Evolutionary conservation across 495 filamentous ascomycete species (phyloP).

Genomic region (Lepidopterella palustris): DNA sequence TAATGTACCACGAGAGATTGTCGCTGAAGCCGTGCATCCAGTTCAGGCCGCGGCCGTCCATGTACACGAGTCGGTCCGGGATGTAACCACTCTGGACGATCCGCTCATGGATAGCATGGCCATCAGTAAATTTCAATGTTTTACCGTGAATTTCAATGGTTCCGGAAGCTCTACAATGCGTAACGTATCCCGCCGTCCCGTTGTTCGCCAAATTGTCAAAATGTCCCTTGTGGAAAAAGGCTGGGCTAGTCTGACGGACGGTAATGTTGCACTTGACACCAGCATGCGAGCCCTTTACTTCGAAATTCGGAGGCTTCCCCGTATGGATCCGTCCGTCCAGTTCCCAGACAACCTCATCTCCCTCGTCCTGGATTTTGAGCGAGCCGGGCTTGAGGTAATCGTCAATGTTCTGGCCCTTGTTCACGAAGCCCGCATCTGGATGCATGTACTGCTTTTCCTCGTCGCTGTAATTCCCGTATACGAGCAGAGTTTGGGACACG

Average conservation of each 20-base stretch:
- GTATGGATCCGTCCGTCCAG: neutral
- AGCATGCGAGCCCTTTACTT: neutral
- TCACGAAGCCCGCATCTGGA: neutral
- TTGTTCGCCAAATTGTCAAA: neutral
- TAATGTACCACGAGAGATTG: neutral
- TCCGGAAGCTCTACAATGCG: neutral
- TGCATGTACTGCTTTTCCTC: neutral
- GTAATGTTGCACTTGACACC: neutral
- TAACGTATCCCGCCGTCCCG: neutral
- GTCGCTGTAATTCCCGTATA: neutral
- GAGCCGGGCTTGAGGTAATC: neutral
- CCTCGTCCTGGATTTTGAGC: neutral
- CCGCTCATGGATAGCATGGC: neutral
- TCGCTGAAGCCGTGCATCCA: neutral
- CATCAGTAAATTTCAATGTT: neutral
- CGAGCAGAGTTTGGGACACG: neutral
- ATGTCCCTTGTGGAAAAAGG: neutral
- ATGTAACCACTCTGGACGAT: neutral
- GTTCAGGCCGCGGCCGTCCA: neutral
- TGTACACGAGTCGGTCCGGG: neutral
- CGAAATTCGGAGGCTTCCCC: neutral
- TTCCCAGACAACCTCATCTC: neutral
- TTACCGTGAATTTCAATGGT: neutral
- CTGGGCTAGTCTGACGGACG: neutral
- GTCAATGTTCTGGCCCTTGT: constrained; percentile 3